Base-by-base conservation (phyloP, 2,329 filamentous ascomycete species). In the Trichoderma harzianum region DNA sequence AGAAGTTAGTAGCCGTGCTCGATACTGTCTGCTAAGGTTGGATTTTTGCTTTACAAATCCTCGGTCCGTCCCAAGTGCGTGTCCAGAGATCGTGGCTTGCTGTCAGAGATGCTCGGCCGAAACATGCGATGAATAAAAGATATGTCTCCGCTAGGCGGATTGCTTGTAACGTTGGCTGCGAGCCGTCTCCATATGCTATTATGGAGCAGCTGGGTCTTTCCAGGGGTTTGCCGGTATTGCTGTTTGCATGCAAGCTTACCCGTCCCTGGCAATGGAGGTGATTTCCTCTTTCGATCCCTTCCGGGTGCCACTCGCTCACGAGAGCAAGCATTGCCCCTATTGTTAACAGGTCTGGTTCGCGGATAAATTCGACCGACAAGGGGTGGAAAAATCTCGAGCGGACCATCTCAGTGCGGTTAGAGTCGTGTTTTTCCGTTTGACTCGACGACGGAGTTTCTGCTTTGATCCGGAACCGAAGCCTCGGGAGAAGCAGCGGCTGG, bases 261-360 rank as follows among this genome's bases (percentile, higher is more conserved):
- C 30, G 28, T 26, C 26, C 24, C 51, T 51, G n/a, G 32, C 7
- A 21, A 28, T 16, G 34, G 55, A 43, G 30, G 16, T 11, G 55
- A 34, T 61, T 69, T 69, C 39, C 64, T 67, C 47, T 47, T 62
- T 62, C 67, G 57, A 34, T 53, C 39, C 39, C 43, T 30, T 62
- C 34, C 57, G 28, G 47, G 39, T 60, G 57, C 57, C 32, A 24
- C 16, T 39, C 30, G 28, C 55, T 60, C 36, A 16, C n/a, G 28
- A 62, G 24, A 34, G 28, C 55, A 36, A 21, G 57, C 67, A 39
- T 62, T 62, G 39, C 67, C 57, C 57, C 30, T 53, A 61, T 62
- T 21, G 67, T 53, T 24, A 24, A 6, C 62, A 34, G 8, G 24
- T 14, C 21, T 32, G 28, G 67, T 61, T 58, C 53, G 28, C 34